phyloP scores from a whole-genome alignment of 1,284 basidiomycete species.

The Agaricales sp. region DNA sequence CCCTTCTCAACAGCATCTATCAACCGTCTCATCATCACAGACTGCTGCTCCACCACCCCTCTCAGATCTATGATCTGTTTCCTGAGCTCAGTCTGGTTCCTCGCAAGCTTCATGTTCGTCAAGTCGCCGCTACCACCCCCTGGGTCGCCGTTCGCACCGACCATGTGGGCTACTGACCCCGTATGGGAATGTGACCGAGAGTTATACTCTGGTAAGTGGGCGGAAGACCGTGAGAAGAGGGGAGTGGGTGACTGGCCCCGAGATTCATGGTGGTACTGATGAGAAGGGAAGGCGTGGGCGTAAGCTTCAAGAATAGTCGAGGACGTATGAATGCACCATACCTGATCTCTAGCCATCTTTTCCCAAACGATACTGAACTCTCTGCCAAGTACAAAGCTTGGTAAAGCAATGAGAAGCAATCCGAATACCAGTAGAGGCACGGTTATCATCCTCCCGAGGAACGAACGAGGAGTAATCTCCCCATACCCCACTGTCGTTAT shows the following conservation, averaged over 20 bases:
- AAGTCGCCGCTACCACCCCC: constrained; percentile 23
- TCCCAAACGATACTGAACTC: constrained; percentile 88
- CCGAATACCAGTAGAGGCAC: constrained; percentile 81
- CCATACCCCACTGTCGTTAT: constrained; percentile 84
- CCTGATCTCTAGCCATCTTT: constrained; percentile 49
- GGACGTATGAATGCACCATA: constrained; percentile 15
- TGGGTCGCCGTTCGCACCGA: constrained; percentile 5
- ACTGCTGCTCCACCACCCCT: constrained; percentile 42
- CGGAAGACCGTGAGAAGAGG: neutral
- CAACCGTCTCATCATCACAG: constrained; percentile 35
- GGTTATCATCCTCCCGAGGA: constrained; percentile 74
- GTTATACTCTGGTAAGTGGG: neutral
- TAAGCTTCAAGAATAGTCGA: too few species aligned
- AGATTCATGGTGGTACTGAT: neutral
- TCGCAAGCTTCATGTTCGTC: constrained; percentile 44
- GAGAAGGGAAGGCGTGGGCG: too few species aligned
- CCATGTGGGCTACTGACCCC: constrained; percentile 1
- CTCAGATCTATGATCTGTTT: constrained; percentile 49
- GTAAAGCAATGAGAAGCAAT: constrained; percentile 76
- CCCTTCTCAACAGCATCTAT: constrained; percentile 26
- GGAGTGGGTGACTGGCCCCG: neutral
- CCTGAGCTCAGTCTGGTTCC: constrained; percentile 52
- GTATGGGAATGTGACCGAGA: neutral
- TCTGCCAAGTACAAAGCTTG: constrained; percentile 79
- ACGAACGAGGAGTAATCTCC: constrained; percentile 77